Evolutionary conservation across 2,329 filamentous ascomycete species (phyloP).

Genomic region (Hypoxylon sp.): DNA sequence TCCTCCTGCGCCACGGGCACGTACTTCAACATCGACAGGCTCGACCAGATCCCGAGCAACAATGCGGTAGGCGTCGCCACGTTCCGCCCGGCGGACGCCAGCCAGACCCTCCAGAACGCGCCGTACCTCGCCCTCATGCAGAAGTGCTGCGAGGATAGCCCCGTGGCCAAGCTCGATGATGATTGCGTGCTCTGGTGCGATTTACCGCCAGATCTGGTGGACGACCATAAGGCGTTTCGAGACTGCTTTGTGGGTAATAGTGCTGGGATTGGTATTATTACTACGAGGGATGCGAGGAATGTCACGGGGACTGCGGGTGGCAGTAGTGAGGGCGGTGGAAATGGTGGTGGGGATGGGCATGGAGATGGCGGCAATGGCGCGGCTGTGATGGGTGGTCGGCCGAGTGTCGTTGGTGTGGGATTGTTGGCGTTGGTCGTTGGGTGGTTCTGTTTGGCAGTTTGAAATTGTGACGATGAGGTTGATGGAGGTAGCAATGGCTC

Average conservation of each 20-base stretch:
- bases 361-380: not conserved
- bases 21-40: not conserved
- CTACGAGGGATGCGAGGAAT: not conserved
- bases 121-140: not conserved
- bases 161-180: not conserved
- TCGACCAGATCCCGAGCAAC: not conserved
- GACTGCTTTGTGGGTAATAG: not conserved
- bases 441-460: not conserved
- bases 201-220: constrained; percentile 1
- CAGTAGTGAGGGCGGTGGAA: not conserved
- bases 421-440: constrained; percentile 4
- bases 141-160: not conserved
- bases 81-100: not conserved
- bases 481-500: not conserved
- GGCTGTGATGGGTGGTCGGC: not conserved
- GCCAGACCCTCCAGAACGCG: not conserved
- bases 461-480: not conserved
- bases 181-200: constrained; percentile 7
- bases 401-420: not conserved
- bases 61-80: not conserved
- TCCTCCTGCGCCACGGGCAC: not conserved
- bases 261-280: not conserved
- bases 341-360: not conserved
- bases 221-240: not conserved
- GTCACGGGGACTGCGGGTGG: not conserved